Base-by-base conservation (phyloP, 345 rosid species). In the Balakata baccata region DNA sequence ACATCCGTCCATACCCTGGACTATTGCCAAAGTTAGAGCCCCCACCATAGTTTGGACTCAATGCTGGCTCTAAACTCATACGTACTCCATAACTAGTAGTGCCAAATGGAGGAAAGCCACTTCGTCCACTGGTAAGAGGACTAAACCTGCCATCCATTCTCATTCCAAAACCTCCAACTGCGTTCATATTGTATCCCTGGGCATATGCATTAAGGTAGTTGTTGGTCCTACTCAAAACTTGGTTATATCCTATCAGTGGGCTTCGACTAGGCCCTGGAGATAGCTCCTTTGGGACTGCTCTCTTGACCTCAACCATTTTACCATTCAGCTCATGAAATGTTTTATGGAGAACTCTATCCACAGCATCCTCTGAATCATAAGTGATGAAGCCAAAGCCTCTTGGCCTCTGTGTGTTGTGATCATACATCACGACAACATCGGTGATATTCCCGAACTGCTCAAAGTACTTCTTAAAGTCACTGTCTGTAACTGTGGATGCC, bases 321-420 rank as follows among this genome's bases (percentile, higher is more conserved):
- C 98, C 98, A 46, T 95, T 95, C 29, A 95, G 91, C 82, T 95
- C 99, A 47, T 95, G 99, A 79, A 95, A 95, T 63, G 92, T 92
- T 80, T 84, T 89, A 76, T 84, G 88, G 79, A 95, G 90, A 77
- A 91, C 99, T 80, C 86, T 80, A 53, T 95, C 98, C 60, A 95
- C 97, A 37, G 99, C 88, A 68, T 95, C 99, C 76, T 95, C 98
- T 0, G 90, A 81, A 83, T 92, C 98, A 76, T 81, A 95, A 52
- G 99, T 92, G 75, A 95, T 95, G 92, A 95, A 95, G 76, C 99
- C 98, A 72, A 92, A 95, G 63, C 99, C 99, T 87, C 99, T 89
- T 72, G 98, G 99, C 81, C 99, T 86, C 74, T 89, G 98, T 29
- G 98, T 95, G 70, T 91, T 95, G 84, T 95, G 99, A 83, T 95